phyloP scores from a whole-genome alignment of 345 rosid genomes.

The Pseudoturritis turrita region DNA sequence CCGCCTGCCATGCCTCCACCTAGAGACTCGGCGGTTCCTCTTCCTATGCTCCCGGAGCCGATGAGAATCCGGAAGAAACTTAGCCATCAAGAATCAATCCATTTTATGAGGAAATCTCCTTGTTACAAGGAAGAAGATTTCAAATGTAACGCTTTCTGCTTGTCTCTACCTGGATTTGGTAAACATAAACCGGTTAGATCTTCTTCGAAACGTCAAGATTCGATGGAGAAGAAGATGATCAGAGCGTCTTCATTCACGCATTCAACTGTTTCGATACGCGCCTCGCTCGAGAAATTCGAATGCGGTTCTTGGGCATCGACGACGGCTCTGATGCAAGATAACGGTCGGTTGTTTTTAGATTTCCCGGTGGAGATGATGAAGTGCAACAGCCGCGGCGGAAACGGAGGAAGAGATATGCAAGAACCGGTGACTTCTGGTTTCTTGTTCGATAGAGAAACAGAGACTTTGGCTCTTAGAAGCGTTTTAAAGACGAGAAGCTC shows the following conservation, averaged over 20 bases:
- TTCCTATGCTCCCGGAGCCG: constrained; percentile 34
- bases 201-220: constrained; percentile 23
- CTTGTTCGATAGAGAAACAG: constrained; percentile 50
- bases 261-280: constrained; percentile 50
- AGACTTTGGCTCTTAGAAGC: constrained; percentile 33
- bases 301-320: constrained; percentile 91
- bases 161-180: constrained; percentile 66
- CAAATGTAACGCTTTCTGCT: constrained; percentile 68
- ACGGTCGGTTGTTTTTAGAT: constrained; percentile 46
- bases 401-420: constrained; percentile 43
- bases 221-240: constrained; percentile 32
- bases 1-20: constrained; percentile 37
- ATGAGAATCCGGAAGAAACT: constrained; percentile 41
- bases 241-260: constrained; percentile 23
- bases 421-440: constrained; percentile 69
- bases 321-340: constrained; percentile 36
- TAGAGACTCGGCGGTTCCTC: constrained; percentile 27
- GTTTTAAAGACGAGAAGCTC: constrained; percentile 42
- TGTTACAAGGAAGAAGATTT: constrained; percentile 40
- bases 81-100: constrained; percentile 13
- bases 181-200: constrained; percentile 49
- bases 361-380: constrained; percentile 61
- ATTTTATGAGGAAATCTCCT: constrained; percentile 1
- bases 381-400: constrained; percentile 16
- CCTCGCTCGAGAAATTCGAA: constrained; percentile 79